These are phyloP conservation scores for Malassezia sympodialis DNA, from an alignment of 1,284 basidiomycete genomes.

Conservation along the genomic window DNA sequence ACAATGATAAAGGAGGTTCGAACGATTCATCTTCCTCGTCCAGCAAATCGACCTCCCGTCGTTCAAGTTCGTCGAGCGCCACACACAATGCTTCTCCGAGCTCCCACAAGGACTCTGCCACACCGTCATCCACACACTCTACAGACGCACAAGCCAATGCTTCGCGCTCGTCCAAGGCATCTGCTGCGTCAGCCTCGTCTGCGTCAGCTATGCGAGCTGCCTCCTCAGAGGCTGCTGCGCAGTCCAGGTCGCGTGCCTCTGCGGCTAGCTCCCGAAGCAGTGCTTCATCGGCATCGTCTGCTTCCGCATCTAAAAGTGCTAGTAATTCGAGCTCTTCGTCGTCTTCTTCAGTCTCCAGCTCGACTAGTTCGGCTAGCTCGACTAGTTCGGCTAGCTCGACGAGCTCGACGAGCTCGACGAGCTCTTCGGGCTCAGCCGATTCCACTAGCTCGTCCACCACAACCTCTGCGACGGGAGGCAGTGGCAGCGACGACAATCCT, in stretches of 20 bases:
- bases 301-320: not conserved
- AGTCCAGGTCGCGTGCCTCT: slow-evolving; percentile 6
- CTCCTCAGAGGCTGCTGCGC: slow-evolving; percentile 12
- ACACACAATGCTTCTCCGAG: not conserved
- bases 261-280: not conserved
- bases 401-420: not conserved
- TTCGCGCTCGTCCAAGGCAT: slow-evolving; percentile 23
- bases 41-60: not conserved
- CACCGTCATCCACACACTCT: slow-evolving; percentile 5
- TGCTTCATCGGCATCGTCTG: not conserved
- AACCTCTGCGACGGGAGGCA: not conserved
- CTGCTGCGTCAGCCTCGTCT: slow-evolving; percentile 20
- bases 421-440: not conserved
- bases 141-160: slow-evolving; percentile 19
- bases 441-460: not conserved
- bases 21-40: slow-evolving; percentile 1
- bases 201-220: slow-evolving; percentile 22
- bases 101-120: not conserved
- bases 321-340: not conserved
- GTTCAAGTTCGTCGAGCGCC: not conserved
- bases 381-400: not conserved
- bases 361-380: not conserved
- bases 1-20: slow-evolving; percentile 18
- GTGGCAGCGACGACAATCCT: not conserved
- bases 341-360: not conserved